Percentiles rank a stretch among this genome's conserved stretches.
Evolutionary conservation across 352 stramenopile species (phyloP).

Genomic region (Phytophthora pini): DNA sequence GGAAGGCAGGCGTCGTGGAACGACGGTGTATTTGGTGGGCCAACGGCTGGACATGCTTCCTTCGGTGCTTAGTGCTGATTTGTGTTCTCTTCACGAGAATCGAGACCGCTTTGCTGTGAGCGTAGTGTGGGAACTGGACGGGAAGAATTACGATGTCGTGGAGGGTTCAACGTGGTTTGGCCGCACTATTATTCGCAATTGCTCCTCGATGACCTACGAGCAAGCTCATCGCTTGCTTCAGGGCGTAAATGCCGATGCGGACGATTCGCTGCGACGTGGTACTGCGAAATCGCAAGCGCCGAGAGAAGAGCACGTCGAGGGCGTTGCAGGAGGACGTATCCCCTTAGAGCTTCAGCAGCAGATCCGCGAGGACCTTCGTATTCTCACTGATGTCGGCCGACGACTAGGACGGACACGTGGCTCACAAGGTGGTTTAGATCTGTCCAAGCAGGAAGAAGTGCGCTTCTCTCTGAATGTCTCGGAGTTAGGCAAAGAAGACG

Average conservation of each 20-base stretch:
- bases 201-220: constrained; percentile 88
- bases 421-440: constrained; percentile 73
- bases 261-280: constrained; percentile 32
- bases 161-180: constrained; percentile 77
- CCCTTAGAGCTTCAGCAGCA: constrained; percentile 54
- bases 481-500: constrained; percentile 70
- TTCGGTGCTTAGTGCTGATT: constrained; percentile 83
- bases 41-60: constrained; percentile 94
- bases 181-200: constrained; percentile 97
- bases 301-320: constrained; percentile 28
- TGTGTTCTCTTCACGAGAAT: constrained; percentile 93
- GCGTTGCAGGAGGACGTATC: constrained; percentile 77
- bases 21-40: constrained; percentile 98
- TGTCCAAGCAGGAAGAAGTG: constrained; percentile 87
- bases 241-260: constrained; percentile 65
- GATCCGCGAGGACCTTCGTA: constrained; percentile 58
- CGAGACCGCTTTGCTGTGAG: constrained; percentile 91
- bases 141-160: constrained; percentile 59
- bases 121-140: constrained; percentile 92
- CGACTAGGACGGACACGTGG: constrained; percentile 62
- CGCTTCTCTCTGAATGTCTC: constrained; percentile 85
- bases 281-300: constrained; percentile 2
- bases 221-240: constrained; percentile 83
- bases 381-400: constrained; percentile 75
- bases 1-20: constrained; percentile 91